A percentile compares a stretch with the other conserved stretches of the same genome.
These are phyloP conservation scores for Candolleomyces aberdarensis DNA, from an alignment of 768 basidiomycete species.

Conservation along the genomic window DNA sequence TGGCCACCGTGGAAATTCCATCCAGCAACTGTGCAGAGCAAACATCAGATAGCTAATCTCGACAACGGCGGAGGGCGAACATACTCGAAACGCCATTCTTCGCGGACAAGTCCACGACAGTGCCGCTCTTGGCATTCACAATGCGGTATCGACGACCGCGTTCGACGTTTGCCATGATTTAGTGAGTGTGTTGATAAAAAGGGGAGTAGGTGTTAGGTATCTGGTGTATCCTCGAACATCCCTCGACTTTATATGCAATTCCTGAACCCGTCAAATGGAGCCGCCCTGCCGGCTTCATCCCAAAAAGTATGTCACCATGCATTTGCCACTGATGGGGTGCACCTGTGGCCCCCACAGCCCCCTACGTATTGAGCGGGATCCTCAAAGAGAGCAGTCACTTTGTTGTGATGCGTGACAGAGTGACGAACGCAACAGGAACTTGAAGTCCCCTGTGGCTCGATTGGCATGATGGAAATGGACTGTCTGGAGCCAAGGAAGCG, in stretches of 20 bases:
- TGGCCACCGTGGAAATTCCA: constrained; percentile 37
- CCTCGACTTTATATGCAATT: background rate
- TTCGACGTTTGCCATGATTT: constrained; percentile 16
- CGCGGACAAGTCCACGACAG: constrained; percentile 55
- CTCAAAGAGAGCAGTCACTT: no score
- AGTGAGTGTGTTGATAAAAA: background rate
- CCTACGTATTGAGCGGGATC: no score
- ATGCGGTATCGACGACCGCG: constrained; percentile 42
- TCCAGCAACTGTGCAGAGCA: constrained; percentile 41
- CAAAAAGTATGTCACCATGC: no score
- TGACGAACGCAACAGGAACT: no score
- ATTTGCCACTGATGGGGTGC: no score
- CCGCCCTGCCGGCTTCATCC: no score
- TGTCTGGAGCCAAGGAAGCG: no score
- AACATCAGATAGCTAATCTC: background rate
- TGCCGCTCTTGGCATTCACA: constrained; percentile 49
- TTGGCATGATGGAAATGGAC: no score
- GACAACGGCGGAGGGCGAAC: constrained; percentile 13
- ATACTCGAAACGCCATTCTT: constrained; percentile 43
- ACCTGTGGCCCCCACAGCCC: no score
- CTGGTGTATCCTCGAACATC: background rate
- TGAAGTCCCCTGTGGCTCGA: no score
- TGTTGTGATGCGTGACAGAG: no score
- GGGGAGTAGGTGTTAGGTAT: background rate
- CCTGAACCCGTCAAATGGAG: background rate